Evolutionary conservation across 306 rosid species (phyloP), one percentile per base, ranked within the genome.

Genomic region (Hylodesmum podocarpum): DNA sequence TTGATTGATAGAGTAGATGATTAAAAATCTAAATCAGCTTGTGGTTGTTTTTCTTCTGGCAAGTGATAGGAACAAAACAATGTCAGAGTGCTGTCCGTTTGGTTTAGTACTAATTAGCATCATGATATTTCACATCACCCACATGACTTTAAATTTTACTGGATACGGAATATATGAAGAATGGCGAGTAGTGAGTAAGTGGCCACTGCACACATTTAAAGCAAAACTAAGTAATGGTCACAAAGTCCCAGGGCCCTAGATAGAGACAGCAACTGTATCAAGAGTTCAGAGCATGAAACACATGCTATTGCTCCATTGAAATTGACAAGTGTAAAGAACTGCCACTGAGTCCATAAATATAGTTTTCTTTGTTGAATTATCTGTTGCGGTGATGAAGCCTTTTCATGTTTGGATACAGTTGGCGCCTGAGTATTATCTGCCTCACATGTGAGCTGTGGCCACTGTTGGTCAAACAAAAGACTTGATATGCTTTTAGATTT

Each of bases 351-450:
- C 75, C 50, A 49, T 59, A 58, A 72, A 76, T 37, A 59, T 25
- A 40, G 37, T 57, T 76, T 44, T 40, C 66, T 31, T 62, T 62
- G 64, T 25, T 73, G 70, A 79, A 40, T 69, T 78, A 41, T 36
- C 79, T 70, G 33, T 77, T 73, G 82, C 25, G 75, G 77, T 37
- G 81, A 68, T 55, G 82, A 87, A 84, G 87, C 86, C n/a, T 39
- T 84, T 81, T 67, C 83, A 31, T 49, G 47, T 78, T 81, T 69
- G 70, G 76, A 29, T 68, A 81, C 85, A 67, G 86, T 84, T 77
- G 86, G 81, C 69, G 21, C 64, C 72, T 16, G 51, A 44, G 78
- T 37, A 75, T 69, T 57, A 81, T 76, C 71, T 57, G 59, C 57
- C 78, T 43, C 63, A 36, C 80, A 77, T 66, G 75, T 68, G 77